These are phyloP conservation scores for Casuarina cunninghamiana DNA, from an alignment of 306 rosid genomes.

Conservation along the genomic window DNA sequence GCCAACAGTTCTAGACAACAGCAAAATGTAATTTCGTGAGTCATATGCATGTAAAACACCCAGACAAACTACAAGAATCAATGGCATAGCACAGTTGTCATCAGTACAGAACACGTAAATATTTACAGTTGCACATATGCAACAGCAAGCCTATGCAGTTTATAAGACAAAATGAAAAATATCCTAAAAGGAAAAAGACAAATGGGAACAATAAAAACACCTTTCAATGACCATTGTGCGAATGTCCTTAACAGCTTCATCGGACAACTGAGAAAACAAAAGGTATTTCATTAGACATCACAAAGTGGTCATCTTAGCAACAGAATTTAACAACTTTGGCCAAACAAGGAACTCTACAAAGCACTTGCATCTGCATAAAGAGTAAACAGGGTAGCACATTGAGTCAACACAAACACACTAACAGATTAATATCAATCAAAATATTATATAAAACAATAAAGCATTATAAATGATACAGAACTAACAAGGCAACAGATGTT, in stretches of 20 bases:
- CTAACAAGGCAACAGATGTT: neutral
- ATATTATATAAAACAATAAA: neutral
- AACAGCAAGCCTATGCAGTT: neutral
- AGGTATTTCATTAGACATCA: slow-evolving; percentile 24
- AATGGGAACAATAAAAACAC: slow-evolving; percentile 36
- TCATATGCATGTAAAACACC: neutral
- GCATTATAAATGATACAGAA: neutral
- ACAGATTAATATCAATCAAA: neutral
- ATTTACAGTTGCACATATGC: neutral
- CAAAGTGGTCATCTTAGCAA: slow-evolving; percentile 11
- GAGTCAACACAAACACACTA: neutral
- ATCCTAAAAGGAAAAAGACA: slow-evolving; percentile 17
- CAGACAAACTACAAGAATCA: neutral
- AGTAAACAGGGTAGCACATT: neutral
- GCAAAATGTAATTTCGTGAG: neutral
- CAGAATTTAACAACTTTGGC: slow-evolving; percentile 11
- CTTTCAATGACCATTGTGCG: slow-evolving; percentile 73
- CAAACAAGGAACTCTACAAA: slow-evolving; percentile 15
- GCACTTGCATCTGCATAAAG: neutral
- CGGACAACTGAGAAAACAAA: slow-evolving; percentile 67
- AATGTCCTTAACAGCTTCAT: slow-evolving; percentile 72
- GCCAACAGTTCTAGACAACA: neutral
- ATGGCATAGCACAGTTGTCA: neutral
- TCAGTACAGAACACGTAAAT: neutral
- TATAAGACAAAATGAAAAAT: slow-evolving; percentile 15